Conservation (phyloP, 371 early-diverging fungal species). For the Mucor irregularis region DNA sequence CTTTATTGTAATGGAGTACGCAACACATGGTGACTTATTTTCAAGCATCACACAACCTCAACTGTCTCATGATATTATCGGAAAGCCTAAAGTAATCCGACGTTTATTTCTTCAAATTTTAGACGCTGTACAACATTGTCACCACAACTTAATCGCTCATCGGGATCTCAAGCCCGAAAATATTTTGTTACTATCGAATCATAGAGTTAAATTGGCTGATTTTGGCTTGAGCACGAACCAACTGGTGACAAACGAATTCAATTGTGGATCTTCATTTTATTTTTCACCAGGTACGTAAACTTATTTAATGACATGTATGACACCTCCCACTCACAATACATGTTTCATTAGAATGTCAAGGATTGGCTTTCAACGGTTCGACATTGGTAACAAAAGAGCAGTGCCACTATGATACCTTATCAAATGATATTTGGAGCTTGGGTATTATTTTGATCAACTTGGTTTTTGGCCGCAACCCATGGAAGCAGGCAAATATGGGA, state of each 20-base stretch:
- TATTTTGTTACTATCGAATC: slow-evolving; percentile 45
- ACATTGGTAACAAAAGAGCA: slow-evolving; percentile 31
- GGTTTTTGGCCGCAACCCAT: slow-evolving; percentile 74
- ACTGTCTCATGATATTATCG: slow-evolving; percentile 35
- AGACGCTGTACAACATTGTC: slow-evolving; percentile 58
- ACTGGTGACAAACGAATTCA: slow-evolving; percentile 70
- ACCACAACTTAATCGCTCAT: slow-evolving; percentile 54
- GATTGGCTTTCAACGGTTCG: slow-evolving; percentile 37
- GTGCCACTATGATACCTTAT: slow-evolving; percentile 58
- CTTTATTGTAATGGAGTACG: slow-evolving; percentile 73
- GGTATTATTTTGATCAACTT: slow-evolving; percentile 80
- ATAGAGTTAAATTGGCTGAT: slow-evolving; percentile 82
- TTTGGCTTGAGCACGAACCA: slow-evolving; percentile 89
- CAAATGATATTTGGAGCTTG: slow-evolving; percentile 80
- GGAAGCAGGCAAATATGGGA: slow-evolving; percentile 67
- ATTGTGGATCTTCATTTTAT: slow-evolving; percentile 89
- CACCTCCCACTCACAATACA: neutral
- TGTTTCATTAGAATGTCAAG: slow-evolving; percentile 65
- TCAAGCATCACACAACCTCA: slow-evolving; percentile 55
- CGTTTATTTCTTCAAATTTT: slow-evolving; percentile 56
- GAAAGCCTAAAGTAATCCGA: slow-evolving; percentile 46
- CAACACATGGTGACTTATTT: slow-evolving; percentile 67
- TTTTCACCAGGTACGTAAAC: slow-evolving; percentile 75
- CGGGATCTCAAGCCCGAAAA: slow-evolving; percentile 78
- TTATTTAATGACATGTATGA: neutral